Conservation (phyloP, 106 monocot species). For the Dendrobium officinale region DNA sequence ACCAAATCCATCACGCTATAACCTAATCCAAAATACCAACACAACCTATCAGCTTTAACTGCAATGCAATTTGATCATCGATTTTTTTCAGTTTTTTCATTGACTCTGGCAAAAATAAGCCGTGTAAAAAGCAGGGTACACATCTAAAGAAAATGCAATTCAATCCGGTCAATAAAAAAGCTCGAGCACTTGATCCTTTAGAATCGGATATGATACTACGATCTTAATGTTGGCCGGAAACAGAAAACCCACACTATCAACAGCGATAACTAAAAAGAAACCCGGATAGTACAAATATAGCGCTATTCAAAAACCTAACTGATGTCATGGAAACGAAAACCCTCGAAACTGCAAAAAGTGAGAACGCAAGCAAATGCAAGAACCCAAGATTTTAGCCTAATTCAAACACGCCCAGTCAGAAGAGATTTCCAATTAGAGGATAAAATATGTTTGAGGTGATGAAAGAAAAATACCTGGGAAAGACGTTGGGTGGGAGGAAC, state of each 20-base stretch:
- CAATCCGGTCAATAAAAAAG: neutral
- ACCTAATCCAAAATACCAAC: neutral
- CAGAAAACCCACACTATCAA: neutral
- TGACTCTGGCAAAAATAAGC: neutral
- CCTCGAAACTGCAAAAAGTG: neutral
- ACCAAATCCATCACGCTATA: neutral
- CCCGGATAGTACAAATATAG: neutral
- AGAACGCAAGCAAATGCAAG: neutral
- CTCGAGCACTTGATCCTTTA: neutral
- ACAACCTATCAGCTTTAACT: neutral
- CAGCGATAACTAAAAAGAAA: neutral
- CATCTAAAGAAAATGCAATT: neutral
- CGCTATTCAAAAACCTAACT: neutral
- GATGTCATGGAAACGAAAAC: neutral
- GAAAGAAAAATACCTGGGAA: constrained; percentile 1
- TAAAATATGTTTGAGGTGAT: neutral
- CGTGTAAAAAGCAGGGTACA: neutral
- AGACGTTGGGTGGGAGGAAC: neutral
- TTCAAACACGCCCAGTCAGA: neutral
- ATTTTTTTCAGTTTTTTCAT: neutral
- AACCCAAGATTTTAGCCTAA: neutral
- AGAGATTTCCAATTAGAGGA: neutral
- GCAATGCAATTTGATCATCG: neutral
- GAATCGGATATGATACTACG: neutral
- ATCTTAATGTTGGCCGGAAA: neutral